Evolutionary conservation across 2,329 filamentous ascomycete genomes (phyloP).

Genomic region (Chaetomium olivaceum): DNA sequence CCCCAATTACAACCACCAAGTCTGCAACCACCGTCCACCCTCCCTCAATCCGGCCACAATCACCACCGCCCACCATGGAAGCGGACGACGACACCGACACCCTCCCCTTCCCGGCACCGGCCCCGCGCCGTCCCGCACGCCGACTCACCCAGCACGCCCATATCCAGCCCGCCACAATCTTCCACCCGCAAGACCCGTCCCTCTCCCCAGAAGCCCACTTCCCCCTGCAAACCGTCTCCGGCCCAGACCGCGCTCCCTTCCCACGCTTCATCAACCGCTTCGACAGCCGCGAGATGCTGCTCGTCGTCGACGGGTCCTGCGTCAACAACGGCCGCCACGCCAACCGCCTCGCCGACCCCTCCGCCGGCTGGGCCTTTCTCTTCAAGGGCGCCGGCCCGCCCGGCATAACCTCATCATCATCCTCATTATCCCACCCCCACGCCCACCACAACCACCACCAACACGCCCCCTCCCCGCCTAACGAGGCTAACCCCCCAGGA

Average conservation of each 20-base stretch:
- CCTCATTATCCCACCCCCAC: not conserved
- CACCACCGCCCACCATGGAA: constrained; percentile 1
- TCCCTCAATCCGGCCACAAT: not conserved
- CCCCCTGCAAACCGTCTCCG: constrained; percentile 35
- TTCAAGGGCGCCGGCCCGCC: constrained; percentile 31
- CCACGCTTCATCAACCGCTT: constrained; percentile 41
- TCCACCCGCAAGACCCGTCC: constrained; percentile 33
- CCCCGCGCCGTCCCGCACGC: not conserved
- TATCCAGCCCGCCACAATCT: constrained; percentile 33
- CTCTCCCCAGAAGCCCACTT: constrained; percentile 39
- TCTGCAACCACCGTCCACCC: too few relatives aligned
- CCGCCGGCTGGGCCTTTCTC: constrained; percentile 37
- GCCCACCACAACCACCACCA: not conserved
- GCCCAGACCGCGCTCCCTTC: constrained; percentile 30
- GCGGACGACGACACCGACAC: not conserved
- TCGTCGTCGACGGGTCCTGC: constrained; percentile 47
- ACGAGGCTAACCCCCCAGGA: too few relatives aligned
- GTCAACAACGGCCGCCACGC: constrained; percentile 40
- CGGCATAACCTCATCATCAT: not conserved
- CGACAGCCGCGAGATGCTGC: constrained; percentile 41
- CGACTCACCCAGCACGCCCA: constrained; percentile 3
- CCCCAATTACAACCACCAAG: not conserved
- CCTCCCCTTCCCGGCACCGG: not conserved
- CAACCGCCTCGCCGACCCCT: constrained; percentile 17
- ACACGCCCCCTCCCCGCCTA: too few relatives aligned